Evolutionary conservation across 305 asterid genomes (phyloP).

Genomic region (Fraxinus dipetala): DNA sequence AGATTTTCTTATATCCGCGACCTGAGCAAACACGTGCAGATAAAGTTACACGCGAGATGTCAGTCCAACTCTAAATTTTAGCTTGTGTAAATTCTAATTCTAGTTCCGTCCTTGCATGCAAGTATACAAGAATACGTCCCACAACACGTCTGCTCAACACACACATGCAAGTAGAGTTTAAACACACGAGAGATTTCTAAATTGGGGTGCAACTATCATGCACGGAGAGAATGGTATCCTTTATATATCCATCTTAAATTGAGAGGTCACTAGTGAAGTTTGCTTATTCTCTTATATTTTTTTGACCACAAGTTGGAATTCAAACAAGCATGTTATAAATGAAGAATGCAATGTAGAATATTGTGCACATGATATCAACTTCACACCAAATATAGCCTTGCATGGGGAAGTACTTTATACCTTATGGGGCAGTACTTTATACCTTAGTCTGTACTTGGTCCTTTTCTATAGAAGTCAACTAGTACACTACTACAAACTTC

Average conservation of each 20-base stretch:
- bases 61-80: no score
- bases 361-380: background rate
- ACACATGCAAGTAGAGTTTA: background rate
- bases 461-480: background rate
- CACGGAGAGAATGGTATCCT: constrained; percentile 14
- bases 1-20: no score
- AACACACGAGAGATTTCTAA: background rate
- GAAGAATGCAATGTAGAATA: constrained; percentile 4
- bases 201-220: constrained; percentile 3
- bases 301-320: background rate
- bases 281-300: background rate
- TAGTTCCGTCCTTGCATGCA: background rate
- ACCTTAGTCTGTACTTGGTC: background rate
- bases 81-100: background rate
- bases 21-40: no score
- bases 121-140: background rate
- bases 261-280: background rate
- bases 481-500: background rate
- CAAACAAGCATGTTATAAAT: background rate
- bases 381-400: constrained; percentile 3
- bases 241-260: background rate
- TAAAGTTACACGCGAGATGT: no score
- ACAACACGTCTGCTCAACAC: background rate
- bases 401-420: background rate
- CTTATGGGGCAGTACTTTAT: background rate